These are phyloP conservation scores for Camellia sinensis DNA, from an alignment of 148 eudicot genomes.

Conservation along the genomic window DNA sequence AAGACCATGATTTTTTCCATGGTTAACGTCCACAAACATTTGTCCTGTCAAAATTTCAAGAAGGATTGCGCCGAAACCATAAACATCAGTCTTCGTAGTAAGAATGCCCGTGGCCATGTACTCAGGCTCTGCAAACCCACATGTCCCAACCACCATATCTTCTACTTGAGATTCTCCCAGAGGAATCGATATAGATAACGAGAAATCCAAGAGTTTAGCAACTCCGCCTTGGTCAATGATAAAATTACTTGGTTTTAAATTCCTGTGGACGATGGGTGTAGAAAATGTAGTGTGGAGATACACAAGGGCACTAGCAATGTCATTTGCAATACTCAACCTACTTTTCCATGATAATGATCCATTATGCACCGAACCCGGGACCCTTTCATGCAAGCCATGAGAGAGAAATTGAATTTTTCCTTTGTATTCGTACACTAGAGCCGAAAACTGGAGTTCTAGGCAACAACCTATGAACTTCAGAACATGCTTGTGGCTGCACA, in stretches of 20 bases:
- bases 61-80: constrained; percentile 15
- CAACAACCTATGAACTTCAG: constrained; percentile 3
- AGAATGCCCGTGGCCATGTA: background rate
- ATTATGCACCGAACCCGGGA: background rate
- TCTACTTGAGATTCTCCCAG: constrained; percentile 18
- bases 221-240: constrained; percentile 17
- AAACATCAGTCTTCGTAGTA: constrained; percentile 25
- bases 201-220: constrained; percentile 23
- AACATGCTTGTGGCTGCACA: constrained; percentile 11
- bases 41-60: constrained; percentile 11
- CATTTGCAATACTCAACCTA: constrained; percentile 21
- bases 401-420: background rate
- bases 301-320: constrained; percentile 20
- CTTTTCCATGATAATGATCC: constrained; percentile 8
- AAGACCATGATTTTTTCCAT: background rate
- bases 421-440: constrained; percentile 11
- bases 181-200: constrained; percentile 19
- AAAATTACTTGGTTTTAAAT: constrained; percentile 4
- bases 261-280: constrained; percentile 18
- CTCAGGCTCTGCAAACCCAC: background rate
- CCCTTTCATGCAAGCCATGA: background rate
- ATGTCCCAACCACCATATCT: constrained; percentile 6
- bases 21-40: background rate
- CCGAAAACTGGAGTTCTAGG: constrained; percentile 4
- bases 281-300: constrained; percentile 23